Base-by-base conservation (phyloP, 108 stramenopile species). In the Epithemia pelagica region DNA sequence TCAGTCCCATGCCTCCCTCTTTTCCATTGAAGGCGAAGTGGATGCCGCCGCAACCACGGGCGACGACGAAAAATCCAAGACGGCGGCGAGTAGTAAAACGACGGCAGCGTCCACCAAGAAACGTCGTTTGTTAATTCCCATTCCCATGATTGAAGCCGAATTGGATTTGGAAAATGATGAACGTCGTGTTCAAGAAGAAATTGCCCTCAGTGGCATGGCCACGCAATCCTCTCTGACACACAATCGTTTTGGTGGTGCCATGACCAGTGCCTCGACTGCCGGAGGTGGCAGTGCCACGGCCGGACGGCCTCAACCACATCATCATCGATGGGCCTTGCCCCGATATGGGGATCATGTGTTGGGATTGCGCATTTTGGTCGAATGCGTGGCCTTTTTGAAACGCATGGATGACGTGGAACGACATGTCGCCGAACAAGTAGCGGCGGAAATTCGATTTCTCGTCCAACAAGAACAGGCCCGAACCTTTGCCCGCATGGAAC, bases 371-470 rank as follows among this genome's bases (percentile, higher is more conserved):
- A 88, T 88, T n/a, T 72, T 92, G 25, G 82, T 87, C 15, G 91
- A 92, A 66, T 87, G 84, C 67, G 53, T 89, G 46, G 80, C 83
- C 0, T 67, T 82, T 51, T 64, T 92, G 30, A 74, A 81, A 32
- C 81, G 91, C 29, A 58, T 92, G 74, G 91, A 89, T 63, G 91
- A 92, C 58, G 78, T 92, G 22, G 91, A 92, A 70, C 84, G 88
- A 7, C 68, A 72, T 61, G 53, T 92, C 23, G 70, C 64, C 20
- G 91, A 92, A 60, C 52, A 62, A 7, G 31, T 89, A 23, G 76
- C 74, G 32, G 72, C 70, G 2, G 91, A 92, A 71, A 74, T 92
- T 15, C 66, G 82, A 31, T 55, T 63, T 10, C 64, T 92, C 64
- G 84, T 85, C 10, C 77, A 89, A 67, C 55, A 75, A 59, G 91